Conservation (phyloP, 2,329 filamentous ascomycete genomes). For the Piedraia hortae region DNA sequence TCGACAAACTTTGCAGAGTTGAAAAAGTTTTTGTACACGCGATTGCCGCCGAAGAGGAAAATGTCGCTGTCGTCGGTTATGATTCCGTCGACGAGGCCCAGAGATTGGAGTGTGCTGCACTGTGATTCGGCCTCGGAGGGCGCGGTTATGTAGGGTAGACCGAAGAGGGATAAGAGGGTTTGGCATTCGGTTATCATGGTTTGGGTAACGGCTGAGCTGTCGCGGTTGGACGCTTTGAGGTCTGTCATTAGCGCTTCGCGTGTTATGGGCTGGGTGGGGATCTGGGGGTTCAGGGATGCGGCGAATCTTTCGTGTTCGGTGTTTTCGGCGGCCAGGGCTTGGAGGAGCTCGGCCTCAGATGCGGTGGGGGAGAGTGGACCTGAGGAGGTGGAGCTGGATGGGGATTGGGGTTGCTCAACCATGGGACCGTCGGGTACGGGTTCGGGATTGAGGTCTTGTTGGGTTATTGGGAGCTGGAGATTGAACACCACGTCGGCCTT, state of each 20-base stretch:
- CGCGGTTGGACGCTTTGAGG: too few species aligned
- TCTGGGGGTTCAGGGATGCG: slow-evolving; percentile 73
- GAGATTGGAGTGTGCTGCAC: slow-evolving; percentile 64
- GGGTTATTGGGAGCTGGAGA: too few species aligned
- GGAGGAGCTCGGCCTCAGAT: slow-evolving; percentile 69
- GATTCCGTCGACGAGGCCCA: slow-evolving; percentile 85
- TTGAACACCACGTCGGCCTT: too few species aligned
- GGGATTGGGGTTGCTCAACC: neutral
- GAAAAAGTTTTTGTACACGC: slow-evolving; percentile 99
- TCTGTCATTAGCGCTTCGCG: too few species aligned
- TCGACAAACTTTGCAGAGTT: slow-evolving; percentile 95
- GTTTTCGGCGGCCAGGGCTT: slow-evolving; percentile 64
- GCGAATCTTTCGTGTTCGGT: slow-evolving; percentile 88
- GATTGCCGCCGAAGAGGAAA: slow-evolving; percentile 84
- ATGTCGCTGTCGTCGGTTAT: slow-evolving; percentile 94
- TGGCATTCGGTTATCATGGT: slow-evolving; percentile 94
- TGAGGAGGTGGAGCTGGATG: too few species aligned
- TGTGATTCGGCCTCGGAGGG: slow-evolving; percentile 98
- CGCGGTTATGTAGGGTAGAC: slow-evolving; percentile 83
- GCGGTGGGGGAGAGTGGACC: too few species aligned
- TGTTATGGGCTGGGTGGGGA: slow-evolving; percentile 90
- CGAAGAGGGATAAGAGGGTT: slow-evolving; percentile 66
- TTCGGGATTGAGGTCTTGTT: too few species aligned
- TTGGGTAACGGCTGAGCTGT: slow-evolving; percentile 89
- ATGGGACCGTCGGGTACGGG: too few species aligned